A percentile compares a stretch with the other conserved stretches of the same genome.
These are phyloP conservation scores for Thinopyrum elongatum DNA, from an alignment of 176 grass and related monocot genomes.

Conservation along the genomic window DNA sequence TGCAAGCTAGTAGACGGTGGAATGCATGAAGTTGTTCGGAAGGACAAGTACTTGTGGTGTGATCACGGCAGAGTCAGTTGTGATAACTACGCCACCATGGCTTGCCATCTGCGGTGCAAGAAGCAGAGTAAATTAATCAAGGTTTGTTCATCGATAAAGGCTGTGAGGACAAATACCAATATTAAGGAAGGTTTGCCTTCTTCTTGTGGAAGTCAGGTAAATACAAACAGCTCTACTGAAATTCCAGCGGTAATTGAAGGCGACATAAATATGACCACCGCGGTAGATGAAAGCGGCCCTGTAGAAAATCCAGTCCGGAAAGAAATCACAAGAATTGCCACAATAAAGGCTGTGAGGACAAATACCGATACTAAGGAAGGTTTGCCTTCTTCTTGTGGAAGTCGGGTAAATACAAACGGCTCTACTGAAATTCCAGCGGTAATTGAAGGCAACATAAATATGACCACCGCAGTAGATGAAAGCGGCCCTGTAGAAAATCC, in stretches of 20 bases:
- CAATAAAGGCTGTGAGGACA: conserved; percentile 8
- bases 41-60: conserved; percentile 30
- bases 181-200: background rate
- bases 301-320: background rate
- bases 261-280: background rate
- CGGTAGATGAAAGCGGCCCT: background rate
- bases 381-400: background rate
- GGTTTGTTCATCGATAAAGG: conserved; percentile 28
- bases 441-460: background rate
- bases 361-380: background rate
- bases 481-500: background rate
- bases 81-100: conserved; percentile 19
- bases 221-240: background rate
- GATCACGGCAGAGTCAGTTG: conserved; percentile 41
- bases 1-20: conserved; percentile 39
- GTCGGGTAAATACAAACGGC: background rate
- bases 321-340: background rate
- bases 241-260: conserved; percentile 3
- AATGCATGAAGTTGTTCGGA: conserved; percentile 41
- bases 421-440: background rate
- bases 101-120: conserved; percentile 43
- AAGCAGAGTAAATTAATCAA: conserved; percentile 41
- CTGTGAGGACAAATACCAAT: background rate
- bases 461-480: conserved; percentile 3
- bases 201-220: background rate